Percentiles rank a stretch among this genome's conserved stretches.
These are phyloP conservation scores for Elsinoe perseae DNA, from an alignment of 2,329 filamentous ascomycete genomes.

Conservation along the genomic window DNA sequence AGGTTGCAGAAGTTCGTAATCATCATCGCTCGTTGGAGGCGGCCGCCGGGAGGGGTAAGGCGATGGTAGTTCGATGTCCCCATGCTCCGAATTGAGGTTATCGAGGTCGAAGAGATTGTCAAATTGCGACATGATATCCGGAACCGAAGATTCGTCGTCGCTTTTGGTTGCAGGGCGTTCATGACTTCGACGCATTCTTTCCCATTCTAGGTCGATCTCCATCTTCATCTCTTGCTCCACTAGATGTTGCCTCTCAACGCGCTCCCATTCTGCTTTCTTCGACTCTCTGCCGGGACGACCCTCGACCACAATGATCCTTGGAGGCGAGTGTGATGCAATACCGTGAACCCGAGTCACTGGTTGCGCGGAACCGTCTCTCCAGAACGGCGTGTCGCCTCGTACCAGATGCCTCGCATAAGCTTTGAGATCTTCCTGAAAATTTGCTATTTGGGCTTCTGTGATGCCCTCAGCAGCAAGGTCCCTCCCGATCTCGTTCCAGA, in stretches of 20 bases:
- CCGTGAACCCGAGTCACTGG: not conserved
- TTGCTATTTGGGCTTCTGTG: not conserved
- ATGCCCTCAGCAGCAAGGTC: not conserved
- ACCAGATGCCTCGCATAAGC: not conserved
- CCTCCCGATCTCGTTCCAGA: not conserved
- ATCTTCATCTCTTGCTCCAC: not conserved
- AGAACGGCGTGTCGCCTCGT: not conserved
- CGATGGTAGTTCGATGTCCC: not conserved
- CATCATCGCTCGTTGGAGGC: not conserved
- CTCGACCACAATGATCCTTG: not conserved
- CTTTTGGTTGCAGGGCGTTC: not conserved
- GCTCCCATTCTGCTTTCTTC: not conserved
- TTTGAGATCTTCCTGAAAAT: not conserved
- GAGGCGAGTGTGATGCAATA: not conserved
- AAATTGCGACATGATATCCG: not conserved
- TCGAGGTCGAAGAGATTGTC: slow-evolving; percentile 1
- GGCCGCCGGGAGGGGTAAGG: not conserved
- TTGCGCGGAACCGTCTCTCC: not conserved
- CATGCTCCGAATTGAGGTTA: not conserved
- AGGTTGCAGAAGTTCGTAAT: not conserved
- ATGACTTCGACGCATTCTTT: not conserved
- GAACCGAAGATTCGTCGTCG: not conserved
- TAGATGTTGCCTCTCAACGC: no score
- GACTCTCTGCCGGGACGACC: no score
- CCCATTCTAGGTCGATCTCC: not conserved